Evolutionary conservation across 768 basidiomycete genomes (phyloP), one percentile per base, ranked within the genome.

Genomic region (Trametes coccinea): DNA sequence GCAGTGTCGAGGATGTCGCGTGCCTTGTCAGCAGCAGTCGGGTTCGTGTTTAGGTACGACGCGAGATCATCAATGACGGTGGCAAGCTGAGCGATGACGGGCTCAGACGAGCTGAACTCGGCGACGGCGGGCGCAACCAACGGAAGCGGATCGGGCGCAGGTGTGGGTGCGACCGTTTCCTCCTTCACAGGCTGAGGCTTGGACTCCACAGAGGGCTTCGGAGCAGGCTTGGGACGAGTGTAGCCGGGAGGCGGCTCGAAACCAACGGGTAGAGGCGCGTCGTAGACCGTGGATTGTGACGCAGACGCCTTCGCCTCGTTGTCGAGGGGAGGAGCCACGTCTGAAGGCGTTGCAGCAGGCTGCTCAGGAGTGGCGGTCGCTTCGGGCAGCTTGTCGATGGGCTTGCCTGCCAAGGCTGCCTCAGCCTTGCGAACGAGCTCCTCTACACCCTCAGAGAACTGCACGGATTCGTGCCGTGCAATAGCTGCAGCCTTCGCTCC

Each of bases 211-310:
- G 22, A 30, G 5, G 54, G 56, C n/a, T 70, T 67, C 5, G 63
- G 62, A 6, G 70, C 58, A 11, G 66, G 65, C 70, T 85, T 84
- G 33, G 82, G 86, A 41, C 86, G 81, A 58, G 82, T 79, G 73
- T 86, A 98, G 17, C 96, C 96, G 27, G 93, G 93, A 37, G 96
- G 95, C 9, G 90, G 93, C 73, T 98, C 95, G 72, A 92, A 93
- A 11, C 95, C 96, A 53, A 99, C 75, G n/a, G 96, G 97, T 27
- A 98, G 79, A 5, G 89, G 88, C 16, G 76, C 82, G 47, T 77
- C 74, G 70, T 96, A 96, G 17, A 89, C 77, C 31, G 76, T 75
- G n/a, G 61, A 65, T 8, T 57, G 56, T 9, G 62, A 46, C 59
- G 68, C 60, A 27, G 61, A 44, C 45, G 62, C 31, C 63, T 63